Conservation (phyloP, 371 early-diverging fungal species). For the Pancytospora philotis region DNA sequence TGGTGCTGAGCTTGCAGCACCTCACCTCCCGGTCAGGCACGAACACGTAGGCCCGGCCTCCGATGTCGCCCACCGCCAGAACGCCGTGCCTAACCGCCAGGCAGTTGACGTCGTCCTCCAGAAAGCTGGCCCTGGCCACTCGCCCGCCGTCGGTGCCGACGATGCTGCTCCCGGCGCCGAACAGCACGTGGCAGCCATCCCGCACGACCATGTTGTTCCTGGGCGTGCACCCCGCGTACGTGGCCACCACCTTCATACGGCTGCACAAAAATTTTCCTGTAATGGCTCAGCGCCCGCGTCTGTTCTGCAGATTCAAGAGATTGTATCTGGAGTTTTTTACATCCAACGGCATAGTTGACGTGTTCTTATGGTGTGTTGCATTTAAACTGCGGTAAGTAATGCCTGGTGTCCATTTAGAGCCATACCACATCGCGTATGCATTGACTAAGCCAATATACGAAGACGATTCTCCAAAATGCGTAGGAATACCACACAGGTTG, state of each 20-base stretch:
- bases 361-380: no score
- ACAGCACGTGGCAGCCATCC: background rate
- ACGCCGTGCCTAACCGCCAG: slow-evolving; percentile 3
- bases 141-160: slow-evolving; percentile 3
- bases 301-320: no score
- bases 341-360: no score
- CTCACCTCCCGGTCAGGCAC: background rate
- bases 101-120: slow-evolving; percentile 19
- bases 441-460: no score
- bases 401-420: no score
- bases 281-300: no score
- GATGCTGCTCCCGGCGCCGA: slow-evolving; percentile 5
- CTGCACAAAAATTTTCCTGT: no score
- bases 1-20: background rate
- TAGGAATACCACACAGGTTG: no score
- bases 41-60: background rate
- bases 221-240: slow-evolving; percentile 13
- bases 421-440: no score
- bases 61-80: background rate
- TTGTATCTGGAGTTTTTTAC: no score
- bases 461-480: no score
- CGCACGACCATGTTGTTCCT: background rate
- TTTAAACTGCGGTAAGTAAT: no score
- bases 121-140: background rate
- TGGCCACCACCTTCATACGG: background rate